Percentiles rank a stretch among this genome's conserved stretches.
phyloP scores from a whole-genome alignment of 2,329 filamentous ascomycete species.

The Fusarium tanahbumbuense region DNA sequence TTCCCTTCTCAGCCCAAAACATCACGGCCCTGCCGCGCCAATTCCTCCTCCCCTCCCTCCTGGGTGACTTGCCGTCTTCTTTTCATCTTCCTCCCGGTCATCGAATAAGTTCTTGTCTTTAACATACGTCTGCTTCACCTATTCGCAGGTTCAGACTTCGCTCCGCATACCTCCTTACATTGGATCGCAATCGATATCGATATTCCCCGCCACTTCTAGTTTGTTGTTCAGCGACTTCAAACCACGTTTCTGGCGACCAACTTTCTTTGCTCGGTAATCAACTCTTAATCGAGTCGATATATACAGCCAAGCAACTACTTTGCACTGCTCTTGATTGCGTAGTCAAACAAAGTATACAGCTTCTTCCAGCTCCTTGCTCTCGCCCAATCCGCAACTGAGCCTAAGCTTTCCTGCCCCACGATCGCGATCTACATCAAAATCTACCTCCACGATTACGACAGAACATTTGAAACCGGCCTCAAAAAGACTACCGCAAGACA shows the following conservation, averaged over 20 bases:
- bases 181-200: conserved; percentile 39
- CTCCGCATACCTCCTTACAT: conserved; percentile 12
- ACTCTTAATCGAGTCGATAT: conserved; percentile 6
- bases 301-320: conserved; percentile 20
- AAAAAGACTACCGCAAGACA: conserved; percentile 46
- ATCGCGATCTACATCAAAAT: conserved; percentile 34
- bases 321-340: conserved; percentile 39
- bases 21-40: conserved; percentile 60
- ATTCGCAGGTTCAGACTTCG: conserved; percentile 39
- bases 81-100: conserved; percentile 50
- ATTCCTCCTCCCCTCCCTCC: conserved; percentile 49
- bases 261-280: conserved; percentile 21
- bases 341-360: conserved; percentile 22
- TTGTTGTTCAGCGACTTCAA: conserved; percentile 36
- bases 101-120: conserved; percentile 52
- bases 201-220: conserved; percentile 29
- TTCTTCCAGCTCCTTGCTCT: conserved; percentile 28
- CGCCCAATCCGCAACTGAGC: conserved; percentile 32
- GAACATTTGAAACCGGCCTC: conserved; percentile 47
- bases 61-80: conserved; percentile 56
- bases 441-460: conserved; percentile 37
- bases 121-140: conserved; percentile 30
- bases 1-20: conserved; percentile 48
- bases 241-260: conserved; percentile 19
- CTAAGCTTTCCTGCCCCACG: conserved; percentile 30